Conservation (phyloP, 805 yeast species). For the Saccharomyces mikatae region DNA sequence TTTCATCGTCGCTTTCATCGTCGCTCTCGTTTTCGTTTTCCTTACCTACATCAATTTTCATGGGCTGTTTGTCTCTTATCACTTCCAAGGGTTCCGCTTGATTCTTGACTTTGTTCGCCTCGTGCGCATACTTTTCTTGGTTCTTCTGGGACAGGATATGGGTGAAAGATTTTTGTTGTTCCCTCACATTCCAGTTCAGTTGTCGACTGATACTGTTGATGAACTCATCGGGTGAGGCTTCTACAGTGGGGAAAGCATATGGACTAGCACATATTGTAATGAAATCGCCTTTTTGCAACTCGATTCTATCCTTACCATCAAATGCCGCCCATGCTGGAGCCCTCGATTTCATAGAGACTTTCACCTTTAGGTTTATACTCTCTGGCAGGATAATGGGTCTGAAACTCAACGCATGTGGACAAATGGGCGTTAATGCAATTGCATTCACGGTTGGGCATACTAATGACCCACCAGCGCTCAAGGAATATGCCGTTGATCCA, state of each 20-base stretch:
- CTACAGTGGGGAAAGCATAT: conserved; percentile 90
- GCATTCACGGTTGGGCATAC: conserved; percentile 94
- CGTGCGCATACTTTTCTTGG: conserved; percentile 35
- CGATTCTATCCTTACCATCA: conserved; percentile 86
- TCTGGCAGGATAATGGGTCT: conserved; percentile 90
- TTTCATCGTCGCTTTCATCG: not conserved
- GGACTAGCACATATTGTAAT: conserved; percentile 79
- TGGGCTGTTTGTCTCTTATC: not conserved
- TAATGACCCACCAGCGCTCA: conserved; percentile 90
- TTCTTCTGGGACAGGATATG: conserved; percentile 53
- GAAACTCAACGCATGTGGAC: conserved; percentile 91
- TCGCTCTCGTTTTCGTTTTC: conserved; percentile 6
- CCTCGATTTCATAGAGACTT: conserved; percentile 73
- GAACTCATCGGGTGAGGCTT: conserved; percentile 63
- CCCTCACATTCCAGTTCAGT: conserved; percentile 88
- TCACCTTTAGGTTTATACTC: conserved; percentile 76
- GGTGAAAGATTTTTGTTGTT: conserved; percentile 74
- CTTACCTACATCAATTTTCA: not conserved
- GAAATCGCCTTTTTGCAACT: conserved; percentile 73
- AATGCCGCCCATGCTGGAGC: conserved; percentile 96
- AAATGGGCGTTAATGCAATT: conserved; percentile 86
- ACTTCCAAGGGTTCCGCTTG: not conserved
- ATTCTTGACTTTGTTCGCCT: conserved; percentile 4
- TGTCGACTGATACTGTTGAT: conserved; percentile 80
- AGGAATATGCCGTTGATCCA: conserved; percentile 91